Evolutionary conservation across 2,329 filamentous ascomycete species (phyloP), one percentile per base, ranked within the genome.

Genomic region (Chlorencoelia australis): DNA sequence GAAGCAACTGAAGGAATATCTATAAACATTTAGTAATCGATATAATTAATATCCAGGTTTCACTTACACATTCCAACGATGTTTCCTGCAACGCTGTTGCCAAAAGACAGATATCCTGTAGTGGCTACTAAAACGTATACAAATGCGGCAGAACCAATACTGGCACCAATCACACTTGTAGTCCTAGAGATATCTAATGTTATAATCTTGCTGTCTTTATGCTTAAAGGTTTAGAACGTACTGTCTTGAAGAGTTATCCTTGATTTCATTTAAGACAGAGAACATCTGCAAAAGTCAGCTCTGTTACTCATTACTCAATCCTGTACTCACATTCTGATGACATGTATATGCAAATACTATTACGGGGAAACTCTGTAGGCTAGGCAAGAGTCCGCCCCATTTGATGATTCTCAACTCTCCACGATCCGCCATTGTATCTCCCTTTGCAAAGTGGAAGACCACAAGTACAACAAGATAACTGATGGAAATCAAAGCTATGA

Each of bases 331-430:
- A 58, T 98, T 98, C 55, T 98, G 91, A 60, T 98, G 91, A 58
- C 91, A 98, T 1, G 91, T 98, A 59, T 96, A 98, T n/a, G 89
- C 91, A 67, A 98, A 98, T 2, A 98, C 85, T 39, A 96, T 88
- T 35, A 98, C 87, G 0, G 91, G 91, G 46, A 98, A 75, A 44
- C 83, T 88, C 49, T 85, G 86, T 35, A 98, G 67, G 5, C 82
- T 79, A 22, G 82, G 73, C 7, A 94, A 68, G 3, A 84, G 69
- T 6, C 89, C 85, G 28, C 77, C 80, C 80, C 86, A 94, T 43
- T 74, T 65, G 44, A 95, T 69, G 19, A 86, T 64, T 32, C 82
- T 75, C 41, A 98, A 75, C 7, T 79, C 73, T 9, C 84, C 81
- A 35, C 85, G 75, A 35, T 82, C 75, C 13, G 75, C 71, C 40